Evolutionary conservation across 1,139 yeast genomes (phyloP), one percentile per base, ranked within the genome.

Genomic region (Candida neerlandica): DNA sequence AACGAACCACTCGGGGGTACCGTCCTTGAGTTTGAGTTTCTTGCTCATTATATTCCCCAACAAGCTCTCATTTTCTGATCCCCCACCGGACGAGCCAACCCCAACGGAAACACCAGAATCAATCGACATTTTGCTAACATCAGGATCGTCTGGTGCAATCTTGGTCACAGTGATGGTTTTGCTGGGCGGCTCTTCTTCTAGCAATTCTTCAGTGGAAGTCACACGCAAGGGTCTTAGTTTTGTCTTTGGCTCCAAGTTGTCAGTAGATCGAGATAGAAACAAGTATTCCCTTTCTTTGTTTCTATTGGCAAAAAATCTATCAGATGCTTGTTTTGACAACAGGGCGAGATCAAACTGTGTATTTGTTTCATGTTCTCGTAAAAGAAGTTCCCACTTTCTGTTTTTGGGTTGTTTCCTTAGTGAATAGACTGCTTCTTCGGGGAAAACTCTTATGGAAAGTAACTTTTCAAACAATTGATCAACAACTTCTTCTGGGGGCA

Each of bases 361-460:
- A 52, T 75, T 75, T 5, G 71, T 65, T 52, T 75, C 79, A 53
- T 65, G 69, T 53, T 77, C 81, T 44, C 75, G 58, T 19, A 76
- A 55, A n/a, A 77, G 58, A 12, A 77, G 58, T 52, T 77, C 80
- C 81, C 81, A 77, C 56, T 77, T 77, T 29, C 81, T 54, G 47
- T 63, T 65, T 0, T 70, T 61, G 2, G 77, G 63, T 51, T 65
- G 73, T 15, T 65, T 67, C 40, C 69, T 50, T 41, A 73, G 58
- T 1, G 71, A 60, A 40, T 58, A 61, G 15, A 71, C 53, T 1
- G 78, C 76, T 35, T 64, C 62, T 1, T 64, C 71, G 1, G 77
- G 64, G 49, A 77, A 75, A 0, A 65, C 77, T 48, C 80, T 56
- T 1, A 65, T 66, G 12, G 77, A 64, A 7, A 77, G 60, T 23